Evolutionary conservation across 768 basidiomycete species (phyloP), one percentile per base, ranked within the genome.

Genomic region (Lentinula sp.): DNA sequence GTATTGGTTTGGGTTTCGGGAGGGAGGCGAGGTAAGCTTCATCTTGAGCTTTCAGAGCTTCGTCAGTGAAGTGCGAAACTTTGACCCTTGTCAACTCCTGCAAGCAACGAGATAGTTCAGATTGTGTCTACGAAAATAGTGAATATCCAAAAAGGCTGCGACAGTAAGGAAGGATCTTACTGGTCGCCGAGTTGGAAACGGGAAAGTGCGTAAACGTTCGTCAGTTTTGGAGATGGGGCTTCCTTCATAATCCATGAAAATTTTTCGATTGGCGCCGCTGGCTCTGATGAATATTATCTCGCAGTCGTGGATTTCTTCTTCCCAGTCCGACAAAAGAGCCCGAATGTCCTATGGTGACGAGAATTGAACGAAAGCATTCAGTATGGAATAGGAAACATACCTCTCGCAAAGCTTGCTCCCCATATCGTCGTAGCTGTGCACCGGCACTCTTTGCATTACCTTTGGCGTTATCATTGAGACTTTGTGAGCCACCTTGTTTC

Each of bases 401-500:
- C 62, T 98, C 95, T 67, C 87, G 85, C 42, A 99, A 76, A 16
- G 93, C 91, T 70, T 92, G 89, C 70, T 99, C 97, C 46, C 97
- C 97, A 68, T 98, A 97, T 61, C 97, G 86, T 67, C 97, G 88
- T 6, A 99, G 81, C 74, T 83, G 83, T 1, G 97, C 97, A 69
- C 97, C 97, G 28, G 94, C 94, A 74, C 94, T 96, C 67, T 93
- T 90, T 0, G 97, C 97, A 61, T 85, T 85, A 1, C 91, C 93
- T 74, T 97, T 98, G 5, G 94, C 82, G 59, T 94, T 92, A 73
- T 99, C 97, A 65, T 98, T 95, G 3, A 87, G 63, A 1, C 88
- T 86, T 74, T 99, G 97, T 1, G 92, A 90, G 0, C 97, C 97
- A 73, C 97, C 97, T 77, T 99, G 97, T 71, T 98, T 98, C 65